phyloP scores from a whole-genome alignment of 495 filamentous ascomycete genomes.

The Tuber microsphaerosporum region DNA sequence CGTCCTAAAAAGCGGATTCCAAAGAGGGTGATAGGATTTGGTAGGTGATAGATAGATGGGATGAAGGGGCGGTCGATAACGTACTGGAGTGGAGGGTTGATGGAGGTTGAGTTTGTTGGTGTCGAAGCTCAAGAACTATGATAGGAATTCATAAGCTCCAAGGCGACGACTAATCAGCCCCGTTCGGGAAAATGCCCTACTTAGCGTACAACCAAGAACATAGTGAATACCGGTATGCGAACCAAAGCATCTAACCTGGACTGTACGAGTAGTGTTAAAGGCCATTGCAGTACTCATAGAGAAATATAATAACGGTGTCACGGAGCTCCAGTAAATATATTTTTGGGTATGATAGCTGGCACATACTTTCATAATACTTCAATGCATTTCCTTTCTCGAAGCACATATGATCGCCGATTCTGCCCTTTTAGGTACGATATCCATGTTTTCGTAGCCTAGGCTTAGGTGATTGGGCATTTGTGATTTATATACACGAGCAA shows the following conservation, averaged over 20 bases:
- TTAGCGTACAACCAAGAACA: background rate
- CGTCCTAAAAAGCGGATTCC: background rate
- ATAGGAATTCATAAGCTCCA: constrained; percentile 20
- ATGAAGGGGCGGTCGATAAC: constrained; percentile 6
- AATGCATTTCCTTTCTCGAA: background rate
- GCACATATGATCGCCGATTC: background rate
- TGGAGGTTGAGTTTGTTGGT: constrained; percentile 7
- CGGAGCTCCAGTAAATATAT: background rate
- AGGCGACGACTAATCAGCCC: constrained; percentile 21
- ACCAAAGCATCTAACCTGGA: background rate
- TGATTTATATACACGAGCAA: background rate
- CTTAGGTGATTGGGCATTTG: background rate
- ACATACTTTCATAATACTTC: background rate
- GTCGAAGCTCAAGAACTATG: constrained; percentile 13
- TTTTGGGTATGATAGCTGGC: background rate
- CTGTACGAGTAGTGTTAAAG: background rate
- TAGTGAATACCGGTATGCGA: background rate
- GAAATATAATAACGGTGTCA: background rate
- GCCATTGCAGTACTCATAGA: background rate
- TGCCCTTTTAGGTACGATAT: background rate
- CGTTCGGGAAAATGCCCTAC: constrained; percentile 6
- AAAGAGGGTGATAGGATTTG: background rate
- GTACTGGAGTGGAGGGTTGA: background rate
- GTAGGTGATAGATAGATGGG: constrained; percentile 4
- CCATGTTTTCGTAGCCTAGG: background rate